A percentile compares a stretch with the other conserved stretches of the same genome.
Conservation (phyloP, 495 filamentous ascomycete genomes). For the Xylaria venustula region DNA sequence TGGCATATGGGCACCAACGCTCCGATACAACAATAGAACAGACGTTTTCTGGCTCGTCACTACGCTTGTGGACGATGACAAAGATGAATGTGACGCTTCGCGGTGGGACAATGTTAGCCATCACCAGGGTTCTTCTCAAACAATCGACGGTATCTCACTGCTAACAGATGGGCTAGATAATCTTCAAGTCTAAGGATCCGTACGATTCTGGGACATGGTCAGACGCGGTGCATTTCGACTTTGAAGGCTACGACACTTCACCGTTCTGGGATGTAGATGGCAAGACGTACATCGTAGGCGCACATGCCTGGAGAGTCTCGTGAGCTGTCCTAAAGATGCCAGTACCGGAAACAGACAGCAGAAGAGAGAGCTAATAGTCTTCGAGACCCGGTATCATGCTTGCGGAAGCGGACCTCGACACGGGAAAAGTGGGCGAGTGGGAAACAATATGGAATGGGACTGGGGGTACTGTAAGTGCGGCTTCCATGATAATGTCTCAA, state of each 20-base stretch:
- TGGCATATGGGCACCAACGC: conserved; percentile 43
- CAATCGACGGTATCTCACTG: background rate
- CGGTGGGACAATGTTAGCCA: conserved; percentile 41
- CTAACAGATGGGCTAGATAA: conserved; percentile 25
- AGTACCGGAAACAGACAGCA: background rate
- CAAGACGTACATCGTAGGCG: conserved; percentile 45
- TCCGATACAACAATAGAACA: conserved; percentile 32
- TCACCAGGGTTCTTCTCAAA: no score
- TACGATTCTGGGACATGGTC: conserved; percentile 36
- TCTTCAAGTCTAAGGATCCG: conserved; percentile 39
- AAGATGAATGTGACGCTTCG: conserved; percentile 29
- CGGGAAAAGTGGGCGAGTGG: conserved; percentile 37
- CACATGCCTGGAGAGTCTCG: conserved; percentile 43
- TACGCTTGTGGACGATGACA: conserved; percentile 42
- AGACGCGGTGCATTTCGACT: conserved; percentile 39
- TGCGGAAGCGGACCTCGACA: conserved; percentile 38
- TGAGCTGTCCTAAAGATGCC: conserved; percentile 12
- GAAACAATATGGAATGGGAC: conserved; percentile 44
- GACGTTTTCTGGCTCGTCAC: conserved; percentile 42
- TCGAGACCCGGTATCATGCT: conserved; percentile 37
- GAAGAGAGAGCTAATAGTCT: background rate
- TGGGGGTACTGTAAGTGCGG: conserved; percentile 31
- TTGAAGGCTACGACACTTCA: conserved; percentile 41
- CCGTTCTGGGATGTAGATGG: conserved; percentile 54
- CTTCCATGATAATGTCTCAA: background rate